phyloP scores from a whole-genome alignment of 108 stramenopile genomes.

The Aureococcus anophagefferens region DNA sequence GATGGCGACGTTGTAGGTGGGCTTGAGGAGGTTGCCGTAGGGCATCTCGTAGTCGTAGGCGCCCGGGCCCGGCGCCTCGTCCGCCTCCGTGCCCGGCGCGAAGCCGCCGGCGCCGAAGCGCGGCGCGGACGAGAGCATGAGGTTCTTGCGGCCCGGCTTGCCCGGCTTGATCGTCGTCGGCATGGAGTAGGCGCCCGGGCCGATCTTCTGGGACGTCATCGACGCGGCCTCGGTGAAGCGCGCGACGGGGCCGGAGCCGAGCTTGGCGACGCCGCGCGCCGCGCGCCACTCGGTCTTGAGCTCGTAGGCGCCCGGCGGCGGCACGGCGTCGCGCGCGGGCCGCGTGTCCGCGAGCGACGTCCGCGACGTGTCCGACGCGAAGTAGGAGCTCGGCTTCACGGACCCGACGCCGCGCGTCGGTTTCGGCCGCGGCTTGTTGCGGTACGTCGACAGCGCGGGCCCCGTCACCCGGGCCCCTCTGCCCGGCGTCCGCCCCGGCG shows the following conservation, averaged over 20 bases:
- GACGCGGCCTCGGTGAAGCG: constrained; percentile 1
- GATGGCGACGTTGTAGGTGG: constrained; percentile 8
- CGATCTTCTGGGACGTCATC: too few species aligned
- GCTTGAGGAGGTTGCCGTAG: neutral
- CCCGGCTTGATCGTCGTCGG: neutral
- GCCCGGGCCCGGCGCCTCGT: neutral
- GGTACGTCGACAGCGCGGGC: too few species aligned
- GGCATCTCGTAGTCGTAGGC: constrained; percentile 5
- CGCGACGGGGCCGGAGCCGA: neutral
- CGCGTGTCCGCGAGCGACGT: neutral
- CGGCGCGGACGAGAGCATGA: neutral
- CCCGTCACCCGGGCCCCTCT: too few species aligned
- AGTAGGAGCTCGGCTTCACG: neutral
- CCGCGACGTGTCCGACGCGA: neutral
- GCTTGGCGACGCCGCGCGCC: neutral
- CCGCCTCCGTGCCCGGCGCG: neutral
- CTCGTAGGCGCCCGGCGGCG: constrained; percentile 4
- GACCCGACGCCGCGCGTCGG: neutral
- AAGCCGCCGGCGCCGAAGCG: neutral
- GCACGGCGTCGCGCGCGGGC: neutral
- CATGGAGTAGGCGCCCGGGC: constrained; percentile 1
- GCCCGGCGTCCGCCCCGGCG: too few species aligned
- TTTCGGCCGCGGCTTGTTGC: neutral
- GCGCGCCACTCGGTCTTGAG: neutral
- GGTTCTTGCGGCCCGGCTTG: neutral